Base-by-base conservation (phyloP, 106 monocot genomes). In the Chionographis japonica region DNA sequence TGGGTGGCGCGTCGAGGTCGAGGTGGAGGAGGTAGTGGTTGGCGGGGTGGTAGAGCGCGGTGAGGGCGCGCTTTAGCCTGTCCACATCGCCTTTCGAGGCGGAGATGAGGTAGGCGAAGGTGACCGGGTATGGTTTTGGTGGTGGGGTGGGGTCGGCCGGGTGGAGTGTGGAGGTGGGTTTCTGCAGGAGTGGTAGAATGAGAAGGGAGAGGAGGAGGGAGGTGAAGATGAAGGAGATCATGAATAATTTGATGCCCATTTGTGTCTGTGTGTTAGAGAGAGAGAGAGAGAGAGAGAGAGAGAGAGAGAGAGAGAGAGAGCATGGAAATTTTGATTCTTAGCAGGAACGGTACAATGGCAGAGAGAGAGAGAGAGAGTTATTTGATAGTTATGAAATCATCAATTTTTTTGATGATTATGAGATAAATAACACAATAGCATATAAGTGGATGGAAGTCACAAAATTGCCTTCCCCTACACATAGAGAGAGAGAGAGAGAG, bases 101-200 rank as follows among this genome's bases (percentile, higher is more conserved):
- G 14, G 94, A 90, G 62, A 94, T 77, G 52, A 94, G 90, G 70
- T 94, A 94, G 38, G 94, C 94, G 64, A 94, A 94, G 43, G 73
- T 75, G 52, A 81, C 88, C 0, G 90, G 90, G 66, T 81, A 84
- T 13, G 65, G 27, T 14, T 71, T 75, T 6, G 52, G 43, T 18
- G 12, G 61, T 3, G 37, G 58, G 39, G 62, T 49, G 46, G 53
- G 42, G 52, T 50, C 68, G 59, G 14, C 16, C 10, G n/a, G 17
- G 12, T 36, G 18, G 16, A 60, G 16, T 51, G 62, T 65, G 59
- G 76, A 52, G 38, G 42, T 56, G 11, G 76, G 61, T 52, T 54
- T 77, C 50, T 60, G 62, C 27, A 77, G 68, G 50, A 88, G 63
- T 1, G 83, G 71, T 16, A 80, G 88, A 35, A 88, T 59, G 56